These are phyloP conservation scores for Meyerozyma elateridarum DNA, from an alignment of 1,139 yeast species.

Conservation along the genomic window DNA sequence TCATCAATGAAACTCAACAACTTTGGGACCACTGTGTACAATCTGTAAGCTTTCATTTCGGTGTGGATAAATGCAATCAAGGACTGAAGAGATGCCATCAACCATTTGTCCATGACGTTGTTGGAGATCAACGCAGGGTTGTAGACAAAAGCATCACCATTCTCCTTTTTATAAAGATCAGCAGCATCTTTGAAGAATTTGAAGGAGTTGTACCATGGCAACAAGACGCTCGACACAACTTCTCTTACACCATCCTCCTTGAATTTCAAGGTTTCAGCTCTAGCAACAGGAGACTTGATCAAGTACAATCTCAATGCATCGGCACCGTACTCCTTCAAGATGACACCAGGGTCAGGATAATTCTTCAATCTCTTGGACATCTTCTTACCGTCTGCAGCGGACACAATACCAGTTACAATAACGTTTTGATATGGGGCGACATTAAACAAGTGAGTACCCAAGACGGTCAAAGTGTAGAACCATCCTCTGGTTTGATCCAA, in stretches of 20 bases:
- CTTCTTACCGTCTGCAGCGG: conserved; percentile 98
- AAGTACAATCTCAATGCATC: conserved; percentile 94
- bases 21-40: conserved; percentile 94
- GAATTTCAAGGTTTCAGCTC: conserved; percentile 94
- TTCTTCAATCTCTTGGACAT: conserved; percentile 98
- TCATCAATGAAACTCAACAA: conserved; percentile 84
- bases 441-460: conserved; percentile 92
- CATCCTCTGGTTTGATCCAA: conserved; percentile 99
- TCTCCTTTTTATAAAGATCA: conserved; percentile 73
- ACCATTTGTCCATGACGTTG: conserved; percentile 98
- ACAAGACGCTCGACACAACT: conserved; percentile 87
- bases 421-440: conserved; percentile 93
- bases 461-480: conserved; percentile 94
- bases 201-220: conserved; percentile 98
- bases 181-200: conserved; percentile 96
- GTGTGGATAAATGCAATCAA: conserved; percentile 77
- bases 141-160: conserved; percentile 66
- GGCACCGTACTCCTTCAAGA: conserved; percentile 89
- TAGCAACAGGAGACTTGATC: conserved; percentile 94
- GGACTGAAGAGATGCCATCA: conserved; percentile 89
- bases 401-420: conserved; percentile 92
- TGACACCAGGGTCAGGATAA: conserved; percentile 88
- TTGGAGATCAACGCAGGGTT: conserved; percentile 59
- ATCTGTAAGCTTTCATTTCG: conserved; percentile 86
- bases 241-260: conserved; percentile 99